A percentile compares a stretch with the other conserved stretches of the same genome.
phyloP scores from a whole-genome alignment of 192 early-diverging fungal species.

The Endogone sp. region DNA sequence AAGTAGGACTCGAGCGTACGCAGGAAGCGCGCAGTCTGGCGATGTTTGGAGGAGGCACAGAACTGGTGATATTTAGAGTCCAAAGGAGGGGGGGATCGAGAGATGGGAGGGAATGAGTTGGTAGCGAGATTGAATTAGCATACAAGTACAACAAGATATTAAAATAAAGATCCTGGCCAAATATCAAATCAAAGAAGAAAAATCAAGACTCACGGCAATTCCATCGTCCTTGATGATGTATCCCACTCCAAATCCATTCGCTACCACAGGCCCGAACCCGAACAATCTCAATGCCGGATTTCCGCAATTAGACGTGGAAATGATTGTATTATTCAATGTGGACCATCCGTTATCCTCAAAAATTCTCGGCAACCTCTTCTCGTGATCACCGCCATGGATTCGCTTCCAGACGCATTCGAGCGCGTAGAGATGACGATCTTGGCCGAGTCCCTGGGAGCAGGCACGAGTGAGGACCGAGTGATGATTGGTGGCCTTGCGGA shows the following conservation, averaged over 20 bases:
- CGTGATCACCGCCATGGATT: slow-evolving; percentile 13
- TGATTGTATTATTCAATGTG: slow-evolving; percentile 52
- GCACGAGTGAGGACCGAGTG: slow-evolving; percentile 65
- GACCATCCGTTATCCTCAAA: slow-evolving; percentile 48
- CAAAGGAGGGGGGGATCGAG: neutral
- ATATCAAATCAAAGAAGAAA: neutral
- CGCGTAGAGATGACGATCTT: slow-evolving; percentile 87
- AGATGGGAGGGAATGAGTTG: neutral
- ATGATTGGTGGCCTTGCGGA: slow-evolving; percentile 56
- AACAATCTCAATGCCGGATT: slow-evolving; percentile 67
- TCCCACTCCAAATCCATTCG: slow-evolving; percentile 82
- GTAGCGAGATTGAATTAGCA: too few relatives aligned
- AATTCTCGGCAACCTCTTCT: slow-evolving; percentile 27
- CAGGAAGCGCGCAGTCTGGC: slow-evolving; percentile 40
- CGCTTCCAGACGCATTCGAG: slow-evolving; percentile 61
- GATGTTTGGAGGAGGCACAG: slow-evolving; percentile 43
- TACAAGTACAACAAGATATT: too few relatives aligned
- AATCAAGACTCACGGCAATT: slow-evolving; percentile 34
- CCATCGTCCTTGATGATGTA: slow-evolving; percentile 63
- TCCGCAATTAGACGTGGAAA: slow-evolving; percentile 65
- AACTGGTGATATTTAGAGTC: too few relatives aligned
- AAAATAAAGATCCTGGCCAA: neutral
- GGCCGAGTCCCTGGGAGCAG: slow-evolving; percentile 71
- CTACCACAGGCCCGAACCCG: slow-evolving; percentile 78
- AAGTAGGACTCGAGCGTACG: slow-evolving; percentile 35